These are phyloP conservation scores for Epichloe brachyelytri DNA, from an alignment of 2,329 filamentous ascomycete species.

Conservation along the genomic window DNA sequence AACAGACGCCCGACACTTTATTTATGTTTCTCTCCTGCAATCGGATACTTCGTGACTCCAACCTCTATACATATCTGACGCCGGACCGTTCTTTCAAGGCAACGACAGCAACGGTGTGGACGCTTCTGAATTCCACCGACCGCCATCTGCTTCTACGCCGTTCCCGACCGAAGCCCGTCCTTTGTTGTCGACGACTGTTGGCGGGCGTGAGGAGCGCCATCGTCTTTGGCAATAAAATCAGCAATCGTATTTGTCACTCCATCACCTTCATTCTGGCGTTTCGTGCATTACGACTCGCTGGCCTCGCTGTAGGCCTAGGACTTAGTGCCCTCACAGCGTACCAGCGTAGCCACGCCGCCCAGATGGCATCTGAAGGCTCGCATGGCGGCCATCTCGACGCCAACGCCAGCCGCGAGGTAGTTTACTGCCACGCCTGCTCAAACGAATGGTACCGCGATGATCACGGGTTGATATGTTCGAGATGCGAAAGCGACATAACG, in stretches of 20 bases:
- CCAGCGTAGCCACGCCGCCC: constrained; percentile 30
- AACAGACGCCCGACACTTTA: background rate
- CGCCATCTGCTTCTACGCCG: background rate
- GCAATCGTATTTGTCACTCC: background rate
- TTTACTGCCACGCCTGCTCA: constrained; percentile 74
- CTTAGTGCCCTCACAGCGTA: constrained; percentile 43
- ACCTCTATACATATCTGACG: background rate
- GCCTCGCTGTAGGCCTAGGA: constrained; percentile 46
- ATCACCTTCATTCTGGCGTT: constrained; percentile 35
- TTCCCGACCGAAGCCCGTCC: background rate
- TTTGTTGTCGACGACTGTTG: background rate
- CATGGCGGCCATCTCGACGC: constrained; percentile 33
- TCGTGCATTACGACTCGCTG: constrained; percentile 38
- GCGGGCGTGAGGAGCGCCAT: background rate
- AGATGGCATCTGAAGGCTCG: constrained; percentile 22
- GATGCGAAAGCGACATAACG: constrained; percentile 65
- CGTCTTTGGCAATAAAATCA: background rate
- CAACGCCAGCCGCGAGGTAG: constrained; percentile 48
- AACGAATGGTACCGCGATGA: constrained; percentile 71
- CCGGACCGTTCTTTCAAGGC: background rate
- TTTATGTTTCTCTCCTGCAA: background rate
- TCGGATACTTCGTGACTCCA: background rate
- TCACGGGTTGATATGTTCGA: constrained; percentile 56
- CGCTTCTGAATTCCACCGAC: background rate
- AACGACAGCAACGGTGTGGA: background rate